These are phyloP conservation scores for Annulohypoxylon nitens DNA, from an alignment of 495 filamentous ascomycete genomes.

Conservation along the genomic window DNA sequence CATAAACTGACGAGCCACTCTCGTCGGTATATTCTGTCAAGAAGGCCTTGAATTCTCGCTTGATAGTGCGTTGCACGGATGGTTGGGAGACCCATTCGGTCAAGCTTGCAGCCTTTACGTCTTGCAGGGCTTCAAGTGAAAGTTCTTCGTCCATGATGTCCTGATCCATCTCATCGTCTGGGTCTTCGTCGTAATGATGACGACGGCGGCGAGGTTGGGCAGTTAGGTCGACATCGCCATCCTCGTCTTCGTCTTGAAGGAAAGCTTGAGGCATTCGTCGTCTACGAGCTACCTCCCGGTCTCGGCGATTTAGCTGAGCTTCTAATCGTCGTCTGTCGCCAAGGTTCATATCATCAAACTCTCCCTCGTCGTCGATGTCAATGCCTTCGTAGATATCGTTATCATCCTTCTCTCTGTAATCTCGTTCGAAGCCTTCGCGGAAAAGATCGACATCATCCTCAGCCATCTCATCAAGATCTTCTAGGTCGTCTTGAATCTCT, in stretches of 20 bases:
- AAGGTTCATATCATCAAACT: conserved; percentile 78
- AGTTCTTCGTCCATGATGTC: conserved; percentile 96
- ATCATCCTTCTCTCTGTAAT: conserved; percentile 75
- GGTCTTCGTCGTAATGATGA: conserved; percentile 92
- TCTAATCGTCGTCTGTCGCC: conserved; percentile 91
- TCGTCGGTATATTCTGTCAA: conserved; percentile 95
- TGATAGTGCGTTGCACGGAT: conserved; percentile 91
- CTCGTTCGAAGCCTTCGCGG: conserved; percentile 86
- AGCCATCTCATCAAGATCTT: conserved; percentile 95
- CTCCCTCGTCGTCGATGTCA: conserved; percentile 67
- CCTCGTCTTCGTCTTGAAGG: conserved; percentile 89
- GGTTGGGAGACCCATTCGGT: conserved; percentile 95
- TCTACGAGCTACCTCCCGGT: conserved; percentile 80
- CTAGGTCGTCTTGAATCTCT: conserved; percentile 83
- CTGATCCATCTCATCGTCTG: conserved; percentile 89
- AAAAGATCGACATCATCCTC: conserved; percentile 98
- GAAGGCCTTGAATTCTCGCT: conserved; percentile 96
- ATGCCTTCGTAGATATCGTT: conserved; percentile 59
- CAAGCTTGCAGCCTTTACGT: conserved; percentile 92
- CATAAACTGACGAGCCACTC: conserved; percentile 89
- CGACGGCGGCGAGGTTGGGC: conserved; percentile 83
- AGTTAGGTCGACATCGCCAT: conserved; percentile 83
- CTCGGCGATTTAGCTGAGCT: conserved; percentile 82
- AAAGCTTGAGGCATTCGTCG: conserved; percentile 86
- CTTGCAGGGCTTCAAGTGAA: conserved; percentile 88